Conservation (phyloP, 2,329 filamentous ascomycete genomes). For the Atkinsonella texensis region DNA sequence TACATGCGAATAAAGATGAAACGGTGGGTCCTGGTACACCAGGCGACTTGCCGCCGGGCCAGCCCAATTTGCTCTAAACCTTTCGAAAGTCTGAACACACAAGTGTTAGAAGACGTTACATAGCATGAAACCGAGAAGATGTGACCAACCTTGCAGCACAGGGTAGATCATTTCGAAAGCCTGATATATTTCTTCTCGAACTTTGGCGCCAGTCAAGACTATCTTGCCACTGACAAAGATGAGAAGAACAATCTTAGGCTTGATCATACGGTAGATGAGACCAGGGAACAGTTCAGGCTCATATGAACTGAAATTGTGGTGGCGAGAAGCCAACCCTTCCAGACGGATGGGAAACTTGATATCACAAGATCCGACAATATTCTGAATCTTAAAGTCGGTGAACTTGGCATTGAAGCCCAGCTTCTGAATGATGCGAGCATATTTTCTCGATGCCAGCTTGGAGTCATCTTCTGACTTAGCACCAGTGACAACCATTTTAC, state of each 20-base stretch:
- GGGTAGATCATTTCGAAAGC: constrained; percentile 97
- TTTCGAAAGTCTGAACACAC: constrained; percentile 41
- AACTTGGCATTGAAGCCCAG: constrained; percentile 99
- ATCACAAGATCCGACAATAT: constrained; percentile 96
- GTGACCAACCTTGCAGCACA: constrained; percentile 65
- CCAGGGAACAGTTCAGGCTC: constrained; percentile 97
- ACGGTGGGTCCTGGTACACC: constrained; percentile 10
- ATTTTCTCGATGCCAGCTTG: constrained; percentile 93
- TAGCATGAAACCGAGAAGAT: neutral
- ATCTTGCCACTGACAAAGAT: constrained; percentile 99
- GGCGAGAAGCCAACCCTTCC: constrained; percentile 87
- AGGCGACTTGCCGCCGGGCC: constrained; percentile 3
- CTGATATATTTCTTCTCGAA: constrained; percentile 95
- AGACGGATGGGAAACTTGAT: constrained; percentile 99
- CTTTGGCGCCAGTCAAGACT: constrained; percentile 92
- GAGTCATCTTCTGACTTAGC: constrained; percentile 97
- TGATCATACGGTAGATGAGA: constrained; percentile 99
- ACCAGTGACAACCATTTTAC: constrained; percentile 99
- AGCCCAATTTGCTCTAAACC: constrained; percentile 26
- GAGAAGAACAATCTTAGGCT: constrained; percentile 94
- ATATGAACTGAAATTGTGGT: constrained; percentile 99
- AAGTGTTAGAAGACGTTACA: neutral
- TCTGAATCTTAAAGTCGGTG: constrained; percentile 99
- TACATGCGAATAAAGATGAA: constrained; percentile 22
- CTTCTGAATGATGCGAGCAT: constrained; percentile 98